These are phyloP conservation scores for Hordeum marinum DNA, from an alignment of 176 grass and related monocot genomes.

Conservation along the genomic window DNA sequence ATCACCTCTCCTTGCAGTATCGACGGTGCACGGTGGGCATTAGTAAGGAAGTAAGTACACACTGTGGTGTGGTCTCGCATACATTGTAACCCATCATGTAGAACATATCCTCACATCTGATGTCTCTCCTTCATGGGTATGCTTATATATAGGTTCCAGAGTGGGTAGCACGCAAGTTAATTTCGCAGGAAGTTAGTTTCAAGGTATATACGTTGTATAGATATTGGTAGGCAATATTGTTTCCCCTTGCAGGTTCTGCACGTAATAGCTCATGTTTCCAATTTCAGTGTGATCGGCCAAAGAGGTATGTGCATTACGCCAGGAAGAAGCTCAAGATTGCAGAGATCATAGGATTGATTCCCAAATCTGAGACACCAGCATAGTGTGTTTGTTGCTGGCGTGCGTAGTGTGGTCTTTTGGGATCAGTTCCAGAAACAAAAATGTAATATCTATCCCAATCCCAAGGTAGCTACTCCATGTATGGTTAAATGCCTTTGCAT, in stretches of 20 bases:
- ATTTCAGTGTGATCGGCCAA: too few species aligned
- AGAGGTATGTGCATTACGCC: neutral
- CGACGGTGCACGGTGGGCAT: too few species aligned
- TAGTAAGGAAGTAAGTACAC: too few species aligned
- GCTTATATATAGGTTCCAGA: neutral
- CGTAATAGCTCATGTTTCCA: too few species aligned
- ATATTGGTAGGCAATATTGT: neutral
- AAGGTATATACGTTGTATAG: neutral
- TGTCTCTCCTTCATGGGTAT: neutral
- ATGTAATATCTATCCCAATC: too few species aligned
- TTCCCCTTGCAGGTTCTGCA: neutral
- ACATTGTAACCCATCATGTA: neutral
- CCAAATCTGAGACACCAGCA: neutral
- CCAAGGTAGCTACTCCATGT: too few species aligned
- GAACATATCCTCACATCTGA: neutral
- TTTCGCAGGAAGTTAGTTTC: neutral
- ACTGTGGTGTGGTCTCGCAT: neutral
- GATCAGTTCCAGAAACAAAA: too few species aligned
- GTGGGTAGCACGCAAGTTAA: neutral
- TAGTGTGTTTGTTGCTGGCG: neutral
- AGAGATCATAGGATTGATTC: neutral
- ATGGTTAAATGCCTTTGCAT: too few species aligned
- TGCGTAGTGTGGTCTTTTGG: neutral
- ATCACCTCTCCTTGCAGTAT: too few species aligned
- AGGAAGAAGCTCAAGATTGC: slow-evolving; percentile 6